These are phyloP conservation scores for Bromus sterilis DNA, from an alignment of 176 grass and related monocot genomes.

Conservation along the genomic window DNA sequence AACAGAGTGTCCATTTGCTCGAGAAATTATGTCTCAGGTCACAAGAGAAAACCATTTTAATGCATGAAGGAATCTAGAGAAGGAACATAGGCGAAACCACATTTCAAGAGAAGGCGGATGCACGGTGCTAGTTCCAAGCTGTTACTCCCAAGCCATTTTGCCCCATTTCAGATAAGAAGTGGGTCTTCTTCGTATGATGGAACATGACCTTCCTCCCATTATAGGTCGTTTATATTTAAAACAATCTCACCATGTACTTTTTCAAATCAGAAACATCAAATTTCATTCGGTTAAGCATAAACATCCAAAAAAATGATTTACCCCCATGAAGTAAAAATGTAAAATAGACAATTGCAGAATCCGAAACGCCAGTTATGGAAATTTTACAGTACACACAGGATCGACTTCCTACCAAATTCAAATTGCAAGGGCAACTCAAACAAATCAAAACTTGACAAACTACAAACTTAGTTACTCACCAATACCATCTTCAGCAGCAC, in stretches of 20 bases:
- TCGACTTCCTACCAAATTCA: background rate
- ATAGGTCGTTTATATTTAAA: background rate
- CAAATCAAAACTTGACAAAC: background rate
- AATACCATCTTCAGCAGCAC: constrained; percentile 97
- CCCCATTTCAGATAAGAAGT: background rate
- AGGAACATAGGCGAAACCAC: background rate
- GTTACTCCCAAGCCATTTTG: constrained; percentile 7
- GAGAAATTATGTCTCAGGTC: background rate
- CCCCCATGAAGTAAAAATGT: background rate
- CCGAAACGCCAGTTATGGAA: background rate
- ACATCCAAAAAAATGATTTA: background rate
- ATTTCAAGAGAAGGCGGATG: background rate
- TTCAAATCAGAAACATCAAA: background rate
- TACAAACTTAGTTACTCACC: constrained; percentile 51
- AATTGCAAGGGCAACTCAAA: background rate
- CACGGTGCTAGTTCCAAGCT: background rate
- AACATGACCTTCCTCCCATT: background rate
- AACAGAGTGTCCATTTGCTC: background rate
- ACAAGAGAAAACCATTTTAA: constrained; percentile 9
- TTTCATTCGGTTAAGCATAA: background rate
- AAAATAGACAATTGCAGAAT: background rate
- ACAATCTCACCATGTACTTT: background rate
- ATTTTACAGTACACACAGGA: background rate
- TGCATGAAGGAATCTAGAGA: background rate
- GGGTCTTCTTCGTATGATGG: background rate